Conservation (phyloP, 2,329 filamentous ascomycete genomes). For the Huntiella savannae region DNA sequence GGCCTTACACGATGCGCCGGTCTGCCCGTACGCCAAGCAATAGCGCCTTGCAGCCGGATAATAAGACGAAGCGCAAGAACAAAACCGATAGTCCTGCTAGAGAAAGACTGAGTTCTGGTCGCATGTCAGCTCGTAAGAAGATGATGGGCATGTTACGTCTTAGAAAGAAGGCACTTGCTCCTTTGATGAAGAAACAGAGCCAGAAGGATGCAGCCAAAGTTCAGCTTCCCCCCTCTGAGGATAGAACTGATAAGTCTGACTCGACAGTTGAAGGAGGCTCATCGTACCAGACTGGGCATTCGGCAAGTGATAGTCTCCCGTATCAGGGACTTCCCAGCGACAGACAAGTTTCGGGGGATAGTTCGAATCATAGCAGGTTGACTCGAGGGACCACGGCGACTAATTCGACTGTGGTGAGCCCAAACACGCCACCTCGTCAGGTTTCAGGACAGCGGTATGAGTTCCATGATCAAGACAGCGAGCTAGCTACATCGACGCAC, state of each 20-base stretch:
- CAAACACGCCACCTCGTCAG: conserved; percentile 5
- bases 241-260: background rate
- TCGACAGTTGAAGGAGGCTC: background rate
- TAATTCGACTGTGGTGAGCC: background rate
- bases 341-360: conserved; percentile 4
- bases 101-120: background rate
- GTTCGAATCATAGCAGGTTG: conserved; percentile 1
- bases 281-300: background rate
- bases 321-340: background rate
- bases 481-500: conserved; percentile 8
- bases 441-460: conserved; percentile 1
- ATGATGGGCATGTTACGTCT: conserved; percentile 5
- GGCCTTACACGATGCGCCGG: conserved; percentile 8
- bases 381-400: conserved; percentile 3
- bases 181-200: conserved; percentile 7
- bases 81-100: background rate
- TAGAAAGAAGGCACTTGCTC: conserved; percentile 7
- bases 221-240: background rate
- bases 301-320: background rate
- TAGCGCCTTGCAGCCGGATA: background rate
- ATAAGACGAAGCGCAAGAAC: background rate
- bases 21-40: conserved; percentile 6
- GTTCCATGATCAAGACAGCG: conserved; percentile 4
- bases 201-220: background rate
- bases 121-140: background rate